Conservation (phyloP, 2,329 filamentous ascomycete species). For the Colletotrichum graminicola region DNA sequence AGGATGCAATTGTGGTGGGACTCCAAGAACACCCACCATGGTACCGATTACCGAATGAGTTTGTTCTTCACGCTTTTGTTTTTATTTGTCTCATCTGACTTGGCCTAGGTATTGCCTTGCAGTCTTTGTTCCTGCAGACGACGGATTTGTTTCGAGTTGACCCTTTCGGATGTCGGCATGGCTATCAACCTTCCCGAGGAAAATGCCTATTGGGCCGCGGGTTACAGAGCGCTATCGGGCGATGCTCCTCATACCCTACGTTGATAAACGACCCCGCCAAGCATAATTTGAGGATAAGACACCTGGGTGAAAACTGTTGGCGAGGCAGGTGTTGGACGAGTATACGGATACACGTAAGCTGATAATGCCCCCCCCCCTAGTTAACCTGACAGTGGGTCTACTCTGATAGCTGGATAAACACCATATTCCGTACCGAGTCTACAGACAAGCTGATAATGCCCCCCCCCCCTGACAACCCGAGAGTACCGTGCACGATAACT, state of each 20-base stretch:
- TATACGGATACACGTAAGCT: too few relatives aligned
- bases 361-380: too few relatives aligned
- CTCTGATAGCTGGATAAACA: too few relatives aligned
- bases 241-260: slow-evolving; percentile 8
- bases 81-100: background rate
- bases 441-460: too few relatives aligned
- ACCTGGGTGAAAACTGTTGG: background rate
- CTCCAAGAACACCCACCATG: background rate
- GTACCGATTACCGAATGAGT: background rate
- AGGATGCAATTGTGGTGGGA: slow-evolving; percentile 3
- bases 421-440: too few relatives aligned
- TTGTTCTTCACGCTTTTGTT: background rate
- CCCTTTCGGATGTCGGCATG: slow-evolving; percentile 28
- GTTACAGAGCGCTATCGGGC: slow-evolving; percentile 5
- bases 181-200: slow-evolving; percentile 10
- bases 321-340: background rate
- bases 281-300: background rate
- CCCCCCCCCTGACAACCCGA: too few relatives aligned
- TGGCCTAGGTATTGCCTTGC: background rate
- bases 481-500: too few relatives aligned
- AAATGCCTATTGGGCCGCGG: slow-evolving; percentile 11
- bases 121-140: background rate
- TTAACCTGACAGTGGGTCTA: too few relatives aligned
- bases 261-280: background rate
- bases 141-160: background rate